Conservation (phyloP, 73 alveolate species). For the Blepharisma japonicum region DNA sequence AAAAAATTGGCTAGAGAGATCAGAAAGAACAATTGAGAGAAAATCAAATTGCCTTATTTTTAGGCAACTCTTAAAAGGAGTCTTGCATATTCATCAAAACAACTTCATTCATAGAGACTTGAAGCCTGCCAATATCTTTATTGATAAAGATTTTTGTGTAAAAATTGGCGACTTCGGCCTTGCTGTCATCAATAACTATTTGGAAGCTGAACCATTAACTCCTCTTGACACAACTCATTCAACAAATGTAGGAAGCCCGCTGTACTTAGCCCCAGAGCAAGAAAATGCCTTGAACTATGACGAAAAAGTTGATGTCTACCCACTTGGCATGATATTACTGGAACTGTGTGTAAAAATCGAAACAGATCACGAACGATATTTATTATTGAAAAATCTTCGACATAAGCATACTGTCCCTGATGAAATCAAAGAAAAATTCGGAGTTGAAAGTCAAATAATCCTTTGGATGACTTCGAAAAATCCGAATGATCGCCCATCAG, state of each 20-base stretch:
- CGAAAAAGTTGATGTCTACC: conserved; percentile 75
- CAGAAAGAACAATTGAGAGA: conserved; percentile 44
- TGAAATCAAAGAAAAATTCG: background rate
- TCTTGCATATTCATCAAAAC: conserved; percentile 67
- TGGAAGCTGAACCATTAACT: conserved; percentile 27
- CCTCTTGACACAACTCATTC: conserved; percentile 39
- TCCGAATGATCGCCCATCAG: conserved; percentile 29
- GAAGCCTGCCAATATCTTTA: conserved; percentile 85
- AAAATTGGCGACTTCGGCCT: conserved; percentile 90
- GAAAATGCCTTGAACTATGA: conserved; percentile 55
- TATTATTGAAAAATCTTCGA: conserved; percentile 32
- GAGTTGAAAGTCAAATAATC: conserved; percentile 3
- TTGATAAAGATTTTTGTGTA: conserved; percentile 59
- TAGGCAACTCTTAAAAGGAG: conserved; percentile 78
- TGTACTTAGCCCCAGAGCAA: conserved; percentile 84
- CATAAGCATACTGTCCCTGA: conserved; percentile 35
- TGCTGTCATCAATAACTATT: conserved; percentile 40
- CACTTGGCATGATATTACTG: conserved; percentile 80
- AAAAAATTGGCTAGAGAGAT: conserved; percentile 54
- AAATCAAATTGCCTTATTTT: conserved; percentile 60
- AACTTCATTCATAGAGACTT: conserved; percentile 82
- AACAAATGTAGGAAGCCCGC: conserved; percentile 76
- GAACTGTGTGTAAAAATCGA: conserved; percentile 58
- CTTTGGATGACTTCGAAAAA: conserved; percentile 18
- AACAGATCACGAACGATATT: conserved; percentile 45